These are phyloP conservation scores for Trypanosoma grayi DNA, from an alignment of 208 protist species.

Conservation along the genomic window DNA sequence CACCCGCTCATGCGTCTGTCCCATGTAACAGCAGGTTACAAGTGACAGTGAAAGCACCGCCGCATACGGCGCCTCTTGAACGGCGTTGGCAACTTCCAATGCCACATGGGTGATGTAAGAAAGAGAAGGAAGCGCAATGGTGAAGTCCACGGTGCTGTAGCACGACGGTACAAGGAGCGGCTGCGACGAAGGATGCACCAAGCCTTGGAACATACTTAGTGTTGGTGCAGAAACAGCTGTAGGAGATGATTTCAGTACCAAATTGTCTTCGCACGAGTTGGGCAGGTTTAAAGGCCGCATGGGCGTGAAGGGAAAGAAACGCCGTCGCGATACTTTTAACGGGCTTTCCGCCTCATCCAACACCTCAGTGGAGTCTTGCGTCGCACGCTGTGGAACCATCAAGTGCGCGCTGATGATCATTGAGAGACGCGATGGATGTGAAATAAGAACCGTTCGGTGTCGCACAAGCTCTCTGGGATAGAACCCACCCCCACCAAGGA, in stretches of 20 bases:
- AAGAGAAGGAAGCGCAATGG: conserved; percentile 22
- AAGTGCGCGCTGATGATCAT: conserved; percentile 11
- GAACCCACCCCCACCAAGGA: conserved; percentile 9
- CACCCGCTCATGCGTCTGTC: conserved; percentile 19
- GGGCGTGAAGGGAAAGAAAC: conserved; percentile 19
- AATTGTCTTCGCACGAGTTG: background rate
- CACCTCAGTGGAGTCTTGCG: background rate
- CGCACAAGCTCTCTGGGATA: conserved; percentile 18
- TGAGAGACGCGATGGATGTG: conserved; percentile 15
- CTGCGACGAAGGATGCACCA: conserved; percentile 21
- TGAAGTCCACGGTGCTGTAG: conserved; percentile 18
- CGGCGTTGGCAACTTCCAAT: conserved; percentile 12
- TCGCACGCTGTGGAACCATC: background rate
- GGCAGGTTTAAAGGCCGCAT: conserved; percentile 2
- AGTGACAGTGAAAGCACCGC: conserved; percentile 19
- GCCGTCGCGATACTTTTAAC: background rate
- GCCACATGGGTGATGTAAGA: conserved; percentile 30
- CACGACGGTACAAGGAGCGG: conserved; percentile 16
- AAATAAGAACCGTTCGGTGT: conserved; percentile 12
- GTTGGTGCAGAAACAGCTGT: background rate
- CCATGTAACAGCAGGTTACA: conserved; percentile 15
- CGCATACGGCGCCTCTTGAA: conserved; percentile 18
- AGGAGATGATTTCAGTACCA: background rate
- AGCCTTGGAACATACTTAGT: conserved; percentile 12
- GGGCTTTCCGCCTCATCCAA: background rate